Conservation (phyloP, 163 green algal species). For the Scenedesmus sp. region DNA sequence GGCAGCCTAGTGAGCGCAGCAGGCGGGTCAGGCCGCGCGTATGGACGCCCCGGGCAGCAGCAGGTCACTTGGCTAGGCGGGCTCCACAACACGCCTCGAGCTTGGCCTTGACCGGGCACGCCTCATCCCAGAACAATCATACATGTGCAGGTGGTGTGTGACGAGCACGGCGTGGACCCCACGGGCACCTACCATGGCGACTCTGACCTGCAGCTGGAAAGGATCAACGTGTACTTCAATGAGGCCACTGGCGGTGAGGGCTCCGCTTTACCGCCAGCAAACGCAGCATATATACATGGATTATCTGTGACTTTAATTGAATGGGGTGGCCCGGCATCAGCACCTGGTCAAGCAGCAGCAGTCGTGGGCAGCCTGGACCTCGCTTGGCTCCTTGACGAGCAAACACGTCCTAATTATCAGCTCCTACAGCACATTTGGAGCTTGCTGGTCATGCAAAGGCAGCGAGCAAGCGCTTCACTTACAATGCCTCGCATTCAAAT, state of each 20-base stretch:
- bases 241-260: constrained; percentile 90
- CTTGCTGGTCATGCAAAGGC: not conserved
- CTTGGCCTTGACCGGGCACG: not conserved
- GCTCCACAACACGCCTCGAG: not conserved
- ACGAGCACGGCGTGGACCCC: constrained; percentile 97
- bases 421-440: not conserved
- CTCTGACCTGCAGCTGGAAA: constrained; percentile 96
- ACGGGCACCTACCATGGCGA: constrained; percentile 96
- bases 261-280: not conserved
- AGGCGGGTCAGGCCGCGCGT: not conserved
- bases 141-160: constrained; percentile 85
- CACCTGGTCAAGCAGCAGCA: not conserved
- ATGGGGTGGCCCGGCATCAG: not conserved
- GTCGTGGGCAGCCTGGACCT: not conserved
- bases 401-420: not conserved
- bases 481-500: not conserved
- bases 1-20: not conserved
- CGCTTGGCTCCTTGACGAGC: not conserved
- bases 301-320: no score
- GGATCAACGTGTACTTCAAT: constrained; percentile 99
- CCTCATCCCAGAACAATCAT: not conserved
- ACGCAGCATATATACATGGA: not conserved
- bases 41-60: not conserved
- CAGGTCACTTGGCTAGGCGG: not conserved
- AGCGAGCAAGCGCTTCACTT: not conserved